Base-by-base conservation (phyloP, 2,329 filamentous ascomycete species). In the Delphinella strobiligena region DNA sequence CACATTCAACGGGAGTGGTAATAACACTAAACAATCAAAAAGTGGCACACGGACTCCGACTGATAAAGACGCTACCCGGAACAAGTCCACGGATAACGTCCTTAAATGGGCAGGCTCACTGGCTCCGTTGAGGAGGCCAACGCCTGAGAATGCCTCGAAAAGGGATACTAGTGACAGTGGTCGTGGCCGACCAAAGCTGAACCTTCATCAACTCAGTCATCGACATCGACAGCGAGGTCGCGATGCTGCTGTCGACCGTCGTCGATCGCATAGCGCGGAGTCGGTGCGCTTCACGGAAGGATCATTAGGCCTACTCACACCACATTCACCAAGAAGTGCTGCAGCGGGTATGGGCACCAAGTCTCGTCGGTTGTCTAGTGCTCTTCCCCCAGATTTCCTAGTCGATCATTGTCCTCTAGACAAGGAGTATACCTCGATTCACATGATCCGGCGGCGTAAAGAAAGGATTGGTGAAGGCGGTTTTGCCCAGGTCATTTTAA, bases 391-490 rank as follows among this genome's bases (percentile, higher is more conserved):
- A 16, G 48, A 52, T 9, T 36, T 58, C 7, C 41, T 50, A 10
- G 53, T 59, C 4, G 55, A 57, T 31, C 51, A 52, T 37, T 49
- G 79, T 47, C 69, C 74, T 47, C 44, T 59, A 27, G 52, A 57
- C 19, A 49, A 54, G 27, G 51, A 58, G 36, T 59, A 58, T 45
- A 37, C 35, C 16, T 38, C 35, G 2, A 37, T 35, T 19, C 35
- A 34, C 4, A 16, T 41, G 29, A 33, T 83, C 22, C 80, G 82
- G 7, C 76, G 78, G 31, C 74, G 82, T 51, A 79, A 81, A 30
- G 86, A 82, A 61, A 73, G 80, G 45, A 66, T 93, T 5, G 87
- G 86, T 45, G 84, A 83, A 60, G 87, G 87, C 31, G 82, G 83
- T 9, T 88, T 83, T 4, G 85, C 84, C 32, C 81, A 82, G 49